Percentiles rank a stretch among this genome's conserved stretches.
These are phyloP conservation scores for Echites panduratus DNA, from an alignment of 257 asterid genomes.

Conservation along the genomic window DNA sequence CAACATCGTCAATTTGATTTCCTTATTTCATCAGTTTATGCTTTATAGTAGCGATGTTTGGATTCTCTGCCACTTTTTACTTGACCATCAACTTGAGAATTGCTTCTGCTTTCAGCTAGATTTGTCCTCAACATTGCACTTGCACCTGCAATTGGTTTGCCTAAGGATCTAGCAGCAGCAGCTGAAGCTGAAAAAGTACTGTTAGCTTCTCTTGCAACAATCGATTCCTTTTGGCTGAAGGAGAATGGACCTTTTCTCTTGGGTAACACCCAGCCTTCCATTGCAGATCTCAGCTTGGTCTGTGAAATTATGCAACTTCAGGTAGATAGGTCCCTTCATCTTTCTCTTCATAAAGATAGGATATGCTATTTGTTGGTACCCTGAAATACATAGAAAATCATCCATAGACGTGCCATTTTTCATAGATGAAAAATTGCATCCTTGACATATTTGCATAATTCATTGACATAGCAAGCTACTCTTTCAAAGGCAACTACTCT, in stretches of 20 bases:
- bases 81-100: constrained; percentile 14
- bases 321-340: constrained; percentile 36
- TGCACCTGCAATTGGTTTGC: constrained; percentile 62
- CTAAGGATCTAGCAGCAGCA: constrained; percentile 57
- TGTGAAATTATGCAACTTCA: constrained; percentile 89
- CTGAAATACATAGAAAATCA: neutral
- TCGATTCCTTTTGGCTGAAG: constrained; percentile 75
- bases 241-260: constrained; percentile 65
- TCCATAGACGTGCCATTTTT: neutral
- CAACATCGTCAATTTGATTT: neutral
- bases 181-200: constrained; percentile 60
- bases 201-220: constrained; percentile 47
- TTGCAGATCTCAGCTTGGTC: constrained; percentile 83
- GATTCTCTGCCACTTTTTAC: neutral
- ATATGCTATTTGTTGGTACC: no score
- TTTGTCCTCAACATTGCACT: constrained; percentile 45
- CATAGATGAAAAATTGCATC: no score
- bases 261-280: constrained; percentile 75
- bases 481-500: no score
- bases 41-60: neutral
- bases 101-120: constrained; percentile 35
- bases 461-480: no score
- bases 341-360: neutral
- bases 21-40: neutral
- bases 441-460: no score